A percentile compares a stretch with the other conserved stretches of the same genome.
Evolutionary conservation across 2,329 filamentous ascomycete species (phyloP).

Genomic region (Ascochyta pisi): DNA sequence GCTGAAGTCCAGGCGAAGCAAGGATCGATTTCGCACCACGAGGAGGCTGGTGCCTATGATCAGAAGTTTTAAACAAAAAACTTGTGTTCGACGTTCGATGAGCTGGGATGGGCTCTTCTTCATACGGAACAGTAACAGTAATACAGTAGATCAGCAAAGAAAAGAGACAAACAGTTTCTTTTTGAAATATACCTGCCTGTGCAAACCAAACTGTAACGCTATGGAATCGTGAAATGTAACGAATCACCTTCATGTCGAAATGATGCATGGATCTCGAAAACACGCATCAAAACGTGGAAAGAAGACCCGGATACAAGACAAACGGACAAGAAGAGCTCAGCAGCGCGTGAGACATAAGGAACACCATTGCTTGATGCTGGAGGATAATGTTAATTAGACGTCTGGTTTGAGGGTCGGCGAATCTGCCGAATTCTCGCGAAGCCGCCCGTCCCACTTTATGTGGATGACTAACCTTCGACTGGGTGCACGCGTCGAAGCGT

Average conservation of each 20-base stretch:
- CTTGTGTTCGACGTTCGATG: background rate
- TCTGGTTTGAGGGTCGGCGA: background rate
- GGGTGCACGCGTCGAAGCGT: background rate
- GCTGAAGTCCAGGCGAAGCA: conserved; percentile 64
- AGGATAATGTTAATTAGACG: background rate
- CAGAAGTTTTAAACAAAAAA: conserved; percentile 1
- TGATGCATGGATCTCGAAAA: background rate
- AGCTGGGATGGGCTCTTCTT: too few species aligned
- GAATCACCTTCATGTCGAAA: background rate
- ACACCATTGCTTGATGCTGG: background rate
- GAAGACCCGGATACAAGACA: background rate
- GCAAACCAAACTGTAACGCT: background rate
- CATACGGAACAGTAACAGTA: background rate
- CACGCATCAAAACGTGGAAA: background rate
- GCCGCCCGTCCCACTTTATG: background rate
- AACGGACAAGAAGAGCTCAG: background rate
- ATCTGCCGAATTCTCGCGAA: background rate
- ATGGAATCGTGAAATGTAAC: background rate
- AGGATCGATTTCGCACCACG: conserved; percentile 30
- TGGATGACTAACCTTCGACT: background rate
- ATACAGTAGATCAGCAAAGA: background rate
- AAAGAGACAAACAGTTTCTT: background rate
- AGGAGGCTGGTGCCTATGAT: conserved; percentile 9
- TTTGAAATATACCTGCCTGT: background rate
- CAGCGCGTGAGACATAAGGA: background rate